phyloP scores from a whole-genome alignment of 495 filamentous ascomycete genomes.

The Friedmanniomyces endolithicus region DNA sequence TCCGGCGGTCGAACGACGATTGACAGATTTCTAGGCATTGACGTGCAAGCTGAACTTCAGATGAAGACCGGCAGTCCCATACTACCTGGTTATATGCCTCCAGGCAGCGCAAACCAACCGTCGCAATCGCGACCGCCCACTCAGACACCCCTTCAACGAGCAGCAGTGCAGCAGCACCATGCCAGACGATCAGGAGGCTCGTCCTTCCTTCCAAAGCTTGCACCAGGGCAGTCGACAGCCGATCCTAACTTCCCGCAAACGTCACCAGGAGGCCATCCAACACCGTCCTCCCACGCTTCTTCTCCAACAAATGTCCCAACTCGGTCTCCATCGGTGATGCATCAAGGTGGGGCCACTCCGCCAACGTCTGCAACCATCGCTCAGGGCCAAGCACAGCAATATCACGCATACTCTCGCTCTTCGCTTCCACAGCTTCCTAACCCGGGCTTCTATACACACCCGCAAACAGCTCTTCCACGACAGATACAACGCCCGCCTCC shows the following conservation, averaged over 20 bases:
- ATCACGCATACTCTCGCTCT: constrained; percentile 16
- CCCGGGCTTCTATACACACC: constrained; percentile 24
- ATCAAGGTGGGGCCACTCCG: constrained; percentile 58
- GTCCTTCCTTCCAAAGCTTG: constrained; percentile 46
- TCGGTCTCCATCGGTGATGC: constrained; percentile 51
- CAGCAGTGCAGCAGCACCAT: constrained; percentile 58
- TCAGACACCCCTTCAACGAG: constrained; percentile 52
- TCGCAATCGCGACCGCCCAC: constrained; percentile 33
- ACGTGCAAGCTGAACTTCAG: constrained; percentile 89
- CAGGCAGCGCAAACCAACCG: constrained; percentile 41
- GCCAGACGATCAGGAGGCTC: constrained; percentile 51
- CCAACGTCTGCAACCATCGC: constrained; percentile 50
- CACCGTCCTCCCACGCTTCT: constrained; percentile 67
- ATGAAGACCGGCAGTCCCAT: constrained; percentile 71
- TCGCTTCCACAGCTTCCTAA: constrained; percentile 24
- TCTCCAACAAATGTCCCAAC: constrained; percentile 57
- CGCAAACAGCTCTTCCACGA: constrained; percentile 28
- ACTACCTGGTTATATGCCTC: constrained; percentile 49
- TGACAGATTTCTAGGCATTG: constrained; percentile 53
- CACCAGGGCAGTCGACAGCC: constrained; percentile 25
- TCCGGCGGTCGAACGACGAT: neutral
- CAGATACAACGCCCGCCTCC: constrained; percentile 25
- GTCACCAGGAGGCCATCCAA: constrained; percentile 45
- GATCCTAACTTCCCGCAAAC: constrained; percentile 26
- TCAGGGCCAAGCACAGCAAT: constrained; percentile 36